Percentiles rank a stretch among this genome's conserved stretches.
These are phyloP conservation scores for Amanita rubescens DNA, from an alignment of 768 basidiomycete species.

Conservation along the genomic window DNA sequence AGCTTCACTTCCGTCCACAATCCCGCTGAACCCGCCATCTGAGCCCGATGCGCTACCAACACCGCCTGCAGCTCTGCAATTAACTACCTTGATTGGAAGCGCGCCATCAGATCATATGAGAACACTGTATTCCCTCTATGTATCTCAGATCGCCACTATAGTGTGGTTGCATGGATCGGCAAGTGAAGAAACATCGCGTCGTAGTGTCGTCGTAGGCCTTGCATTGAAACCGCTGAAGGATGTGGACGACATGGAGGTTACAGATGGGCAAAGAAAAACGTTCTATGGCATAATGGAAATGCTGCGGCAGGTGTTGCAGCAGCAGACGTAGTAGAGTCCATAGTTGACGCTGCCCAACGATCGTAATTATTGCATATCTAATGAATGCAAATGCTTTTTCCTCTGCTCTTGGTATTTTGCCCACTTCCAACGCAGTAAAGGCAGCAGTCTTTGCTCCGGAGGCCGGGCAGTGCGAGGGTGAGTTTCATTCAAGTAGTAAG, in stretches of 20 bases:
- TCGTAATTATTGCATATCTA: slow-evolving; percentile 28
- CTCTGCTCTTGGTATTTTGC: slow-evolving; percentile 32
- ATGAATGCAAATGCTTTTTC: slow-evolving; percentile 30
- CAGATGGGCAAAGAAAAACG: slow-evolving; percentile 32
- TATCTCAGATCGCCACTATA: slow-evolving; percentile 80
- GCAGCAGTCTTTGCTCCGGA: slow-evolving; percentile 43
- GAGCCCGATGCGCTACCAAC: slow-evolving; percentile 37
- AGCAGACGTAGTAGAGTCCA: slow-evolving; percentile 2
- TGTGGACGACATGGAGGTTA: slow-evolving; percentile 17
- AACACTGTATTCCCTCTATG: slow-evolving; percentile 73
- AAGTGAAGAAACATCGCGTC: slow-evolving; percentile 34
- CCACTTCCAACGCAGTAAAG: slow-evolving; percentile 65
- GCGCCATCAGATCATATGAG: slow-evolving; percentile 62
- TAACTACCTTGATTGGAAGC: slow-evolving; percentile 73
- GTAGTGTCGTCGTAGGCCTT: slow-evolving; percentile 68
- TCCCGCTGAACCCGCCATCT: slow-evolving; percentile 37
- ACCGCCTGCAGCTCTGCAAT: slow-evolving; percentile 65
- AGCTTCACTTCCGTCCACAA: slow-evolving; percentile 63
- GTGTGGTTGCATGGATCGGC: slow-evolving; percentile 57
- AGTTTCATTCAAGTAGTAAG: slow-evolving; percentile 74
- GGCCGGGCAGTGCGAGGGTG: slow-evolving; percentile 67
- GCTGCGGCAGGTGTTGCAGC: slow-evolving; percentile 29
- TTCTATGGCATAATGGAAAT: slow-evolving; percentile 47
- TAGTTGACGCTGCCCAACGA: background rate
- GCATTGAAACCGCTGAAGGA: slow-evolving; percentile 37